Evolutionary conservation across 2,329 filamentous ascomycete species (phyloP), one percentile per base, ranked within the genome.

Genomic region (Arachnopeziza araneosa): DNA sequence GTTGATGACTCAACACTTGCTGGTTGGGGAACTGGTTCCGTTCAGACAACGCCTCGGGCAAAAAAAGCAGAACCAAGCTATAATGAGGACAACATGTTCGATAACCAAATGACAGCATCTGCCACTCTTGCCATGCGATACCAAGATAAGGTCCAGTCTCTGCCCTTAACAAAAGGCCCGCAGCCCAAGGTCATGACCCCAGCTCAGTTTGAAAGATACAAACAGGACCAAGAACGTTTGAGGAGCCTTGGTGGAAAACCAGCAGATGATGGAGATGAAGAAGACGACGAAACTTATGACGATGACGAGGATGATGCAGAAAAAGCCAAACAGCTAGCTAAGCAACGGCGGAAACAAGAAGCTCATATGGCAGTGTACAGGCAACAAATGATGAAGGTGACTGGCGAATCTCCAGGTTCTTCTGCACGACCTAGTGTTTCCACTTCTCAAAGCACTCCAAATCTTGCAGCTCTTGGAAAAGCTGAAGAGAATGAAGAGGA

Each of bases 331-430:
- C 82, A 90, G 70, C 80, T 88, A 53, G 85, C 88, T 21, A 89
- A 87, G 72, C 90, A 95, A 72, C 82, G 92, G 64, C 84, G 86
- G 69, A 95, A 93, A 78, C 92, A 96, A 72, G 91, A 96, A 74
- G 92, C 92, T 14, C 91, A 95, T 72, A 87, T 96, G 79, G 83
- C 91, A 1, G 88, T 96, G 1, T 96, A 96, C 73, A 85, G 92
- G 60, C 92, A 96, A 73, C 90, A 95, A 75, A 96, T 96, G 92
- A 96, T 93, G 89, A 96, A 96, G 75, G 89, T 95, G 30, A 96
- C 91, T 0, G 92, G 92, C 54, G 90, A 93, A 67, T 77, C 85
- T 23, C 73, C 80, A 74, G 60, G 79, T 12, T 75, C 77, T 50
- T 66, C 75, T 14, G 73, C 80, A 17, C 73, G 80, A 24, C 83